A percentile compares a stretch with the other conserved stretches of the same genome.
Evolutionary conservation across 1,139 yeast species (phyloP).

Genomic region (Waltiozyma sp.): DNA sequence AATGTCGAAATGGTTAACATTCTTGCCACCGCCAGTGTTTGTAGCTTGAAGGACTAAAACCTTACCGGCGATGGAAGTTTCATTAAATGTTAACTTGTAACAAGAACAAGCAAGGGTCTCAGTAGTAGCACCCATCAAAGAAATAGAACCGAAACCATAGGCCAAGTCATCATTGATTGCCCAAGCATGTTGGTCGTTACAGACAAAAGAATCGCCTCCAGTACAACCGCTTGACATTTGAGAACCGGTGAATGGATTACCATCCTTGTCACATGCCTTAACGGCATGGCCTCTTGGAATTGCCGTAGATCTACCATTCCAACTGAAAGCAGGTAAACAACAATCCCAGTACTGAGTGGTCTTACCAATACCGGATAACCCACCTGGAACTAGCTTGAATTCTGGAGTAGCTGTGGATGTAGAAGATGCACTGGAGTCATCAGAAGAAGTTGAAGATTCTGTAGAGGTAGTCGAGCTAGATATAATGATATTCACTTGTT

Average conservation of each 20-base stretch:
- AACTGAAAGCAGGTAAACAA: slow-evolving; percentile 7
- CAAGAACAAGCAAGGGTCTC: slow-evolving; percentile 8
- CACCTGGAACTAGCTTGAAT: not conserved
- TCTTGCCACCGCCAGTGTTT: slow-evolving; percentile 7
- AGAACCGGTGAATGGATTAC: slow-evolving; percentile 4
- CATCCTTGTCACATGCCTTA: slow-evolving; percentile 6
- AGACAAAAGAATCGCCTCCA: slow-evolving; percentile 8
- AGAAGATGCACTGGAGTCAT: no score
- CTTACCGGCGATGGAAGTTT: slow-evolving; percentile 5
- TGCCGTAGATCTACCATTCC: slow-evolving; percentile 6
- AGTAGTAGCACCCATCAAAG: slow-evolving; percentile 5
- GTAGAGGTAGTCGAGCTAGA: not conserved
- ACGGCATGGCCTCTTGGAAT: slow-evolving; percentile 4
- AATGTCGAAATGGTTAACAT: slow-evolving; percentile 7
- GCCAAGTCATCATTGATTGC: slow-evolving; percentile 5
- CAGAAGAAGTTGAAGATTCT: not conserved
- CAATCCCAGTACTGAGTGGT: slow-evolving; percentile 10
- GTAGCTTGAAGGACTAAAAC: slow-evolving; percentile 6
- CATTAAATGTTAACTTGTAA: slow-evolving; percentile 7
- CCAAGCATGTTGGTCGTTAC: slow-evolving; percentile 8
- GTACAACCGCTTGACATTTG: slow-evolving; percentile 5
- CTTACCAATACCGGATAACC: slow-evolving; percentile 5
- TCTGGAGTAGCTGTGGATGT: not conserved
- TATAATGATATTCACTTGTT: no score
- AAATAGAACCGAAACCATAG: slow-evolving; percentile 8